Evolutionary conservation across 331 rosid species (phyloP).

Genomic region (Cydonia oblonga): DNA sequence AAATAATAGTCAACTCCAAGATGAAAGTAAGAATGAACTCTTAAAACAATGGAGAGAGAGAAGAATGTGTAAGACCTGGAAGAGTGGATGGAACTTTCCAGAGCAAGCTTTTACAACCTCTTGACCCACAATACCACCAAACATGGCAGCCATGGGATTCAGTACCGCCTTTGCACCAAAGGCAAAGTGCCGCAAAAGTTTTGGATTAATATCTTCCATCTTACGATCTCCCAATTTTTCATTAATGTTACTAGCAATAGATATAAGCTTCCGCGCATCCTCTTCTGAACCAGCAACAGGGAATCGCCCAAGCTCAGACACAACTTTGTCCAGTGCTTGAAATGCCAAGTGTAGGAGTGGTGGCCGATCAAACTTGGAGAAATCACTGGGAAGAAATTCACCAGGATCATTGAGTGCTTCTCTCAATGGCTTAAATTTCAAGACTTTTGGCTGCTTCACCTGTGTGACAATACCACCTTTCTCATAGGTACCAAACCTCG

Average conservation of each 20-base stretch:
- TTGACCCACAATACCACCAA: conserved; percentile 96
- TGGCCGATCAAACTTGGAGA: conserved; percentile 86
- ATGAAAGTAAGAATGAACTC: background rate
- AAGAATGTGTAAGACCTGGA: conserved; percentile 29
- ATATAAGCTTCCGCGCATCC: conserved; percentile 69
- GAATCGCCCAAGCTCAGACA: conserved; percentile 50
- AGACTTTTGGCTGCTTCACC: conserved; percentile 80
- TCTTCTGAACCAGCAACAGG: conserved; percentile 89
- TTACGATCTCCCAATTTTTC: conserved; percentile 50
- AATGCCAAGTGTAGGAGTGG: conserved; percentile 83
- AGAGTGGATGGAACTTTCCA: conserved; percentile 65
- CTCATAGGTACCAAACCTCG: conserved; percentile 60
- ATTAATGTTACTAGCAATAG: conserved; percentile 49
- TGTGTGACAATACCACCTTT: conserved; percentile 96
- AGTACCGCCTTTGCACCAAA: conserved; percentile 89
- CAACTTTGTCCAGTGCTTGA: conserved; percentile 74
- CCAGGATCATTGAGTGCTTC: conserved; percentile 79
- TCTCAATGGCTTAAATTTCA: conserved; percentile 73
- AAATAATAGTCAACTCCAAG: background rate
- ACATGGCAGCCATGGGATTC: conserved; percentile 98
- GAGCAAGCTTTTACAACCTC: conserved; percentile 75
- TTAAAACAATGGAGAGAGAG: background rate
- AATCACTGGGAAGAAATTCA: conserved; percentile 86
- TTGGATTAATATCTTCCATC: conserved; percentile 62
- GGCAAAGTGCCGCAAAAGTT: conserved; percentile 64